Evolutionary conservation across 257 asterid species (phyloP).

Genomic region (Ballota nigra): DNA sequence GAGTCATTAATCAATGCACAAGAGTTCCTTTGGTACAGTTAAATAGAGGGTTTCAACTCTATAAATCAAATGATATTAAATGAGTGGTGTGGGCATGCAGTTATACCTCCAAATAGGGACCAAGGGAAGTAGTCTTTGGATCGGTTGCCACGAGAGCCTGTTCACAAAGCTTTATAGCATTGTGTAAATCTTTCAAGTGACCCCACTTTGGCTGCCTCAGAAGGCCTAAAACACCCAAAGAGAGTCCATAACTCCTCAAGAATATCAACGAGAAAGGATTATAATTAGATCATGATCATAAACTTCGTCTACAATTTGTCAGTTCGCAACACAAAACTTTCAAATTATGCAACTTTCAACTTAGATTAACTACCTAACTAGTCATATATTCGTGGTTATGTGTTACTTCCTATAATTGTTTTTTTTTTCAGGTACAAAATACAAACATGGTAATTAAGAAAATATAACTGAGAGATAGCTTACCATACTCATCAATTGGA

Average conservation of each 20-base stretch:
- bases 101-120: slow-evolving; percentile 64
- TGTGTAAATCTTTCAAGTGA: slow-evolving; percentile 75
- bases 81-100: background rate
- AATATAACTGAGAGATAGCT: slow-evolving; percentile 38
- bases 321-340: no score
- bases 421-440: no score
- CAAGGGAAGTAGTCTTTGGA: slow-evolving; percentile 62
- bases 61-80: background rate
- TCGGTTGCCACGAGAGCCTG: slow-evolving; percentile 70
- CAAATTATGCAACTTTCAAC: background rate
- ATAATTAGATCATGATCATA: no score
- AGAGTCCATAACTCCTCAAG: background rate
- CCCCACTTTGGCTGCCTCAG: slow-evolving; percentile 83
- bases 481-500: slow-evolving; percentile 91
- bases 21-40: no score
- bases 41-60: no score
- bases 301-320: no score
- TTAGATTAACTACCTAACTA: background rate
- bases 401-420: no score
- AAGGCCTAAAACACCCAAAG: slow-evolving; percentile 44
- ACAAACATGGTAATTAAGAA: background rate
- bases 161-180: slow-evolving; percentile 83
- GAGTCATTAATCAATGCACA: background rate
- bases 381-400: background rate
- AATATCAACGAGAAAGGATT: no score